These are phyloP conservation scores for Malassezia globosa DNA, from an alignment of 1,284 basidiomycete species.

Conservation along the genomic window DNA sequence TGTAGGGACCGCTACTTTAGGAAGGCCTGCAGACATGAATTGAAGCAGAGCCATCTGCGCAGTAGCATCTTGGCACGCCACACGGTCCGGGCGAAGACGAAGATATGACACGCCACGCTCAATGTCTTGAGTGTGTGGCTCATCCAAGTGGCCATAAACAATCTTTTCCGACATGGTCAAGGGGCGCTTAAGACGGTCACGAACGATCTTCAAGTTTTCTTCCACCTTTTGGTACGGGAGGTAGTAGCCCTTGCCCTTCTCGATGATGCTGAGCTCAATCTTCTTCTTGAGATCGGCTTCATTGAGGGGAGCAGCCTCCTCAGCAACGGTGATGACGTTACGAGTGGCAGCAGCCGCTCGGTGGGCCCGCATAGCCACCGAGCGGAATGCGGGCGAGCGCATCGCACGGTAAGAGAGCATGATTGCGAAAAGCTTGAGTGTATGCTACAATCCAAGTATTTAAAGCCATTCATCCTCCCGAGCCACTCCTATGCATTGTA, in stretches of 20 bases:
- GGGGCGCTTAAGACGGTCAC: conserved; percentile 44
- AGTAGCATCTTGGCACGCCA: conserved; percentile 98
- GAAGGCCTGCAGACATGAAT: conserved; percentile 93
- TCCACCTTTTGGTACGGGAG: conserved; percentile 46
- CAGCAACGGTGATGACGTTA: conserved; percentile 42
- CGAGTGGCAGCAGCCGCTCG: conserved; percentile 21
- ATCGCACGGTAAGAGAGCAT: conserved; percentile 21
- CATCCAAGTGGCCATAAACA: conserved; percentile 47
- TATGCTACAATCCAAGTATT: background rate
- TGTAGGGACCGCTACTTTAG: conserved; percentile 76
- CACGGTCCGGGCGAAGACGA: conserved; percentile 54
- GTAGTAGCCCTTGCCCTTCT: conserved; percentile 45
- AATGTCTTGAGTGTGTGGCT: conserved; percentile 46
- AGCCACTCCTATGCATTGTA: no score
- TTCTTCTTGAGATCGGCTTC: conserved; percentile 40
- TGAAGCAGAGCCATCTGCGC: conserved; percentile 99
- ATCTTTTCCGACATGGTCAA: conserved; percentile 46
- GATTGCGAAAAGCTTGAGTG: no score
- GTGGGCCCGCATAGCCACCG: conserved; percentile 13
- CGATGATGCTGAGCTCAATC: conserved; percentile 44
- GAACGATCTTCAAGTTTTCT: conserved; percentile 46
- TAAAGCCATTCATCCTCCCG: no score
- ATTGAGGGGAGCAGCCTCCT: conserved; percentile 36
- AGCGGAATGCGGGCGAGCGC: conserved; percentile 20
- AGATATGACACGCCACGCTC: conserved; percentile 43